Evolutionary conservation across 495 filamentous ascomycete genomes (phyloP), one percentile per base, ranked within the genome.

Genomic region (Glutinoglossum americanum): DNA sequence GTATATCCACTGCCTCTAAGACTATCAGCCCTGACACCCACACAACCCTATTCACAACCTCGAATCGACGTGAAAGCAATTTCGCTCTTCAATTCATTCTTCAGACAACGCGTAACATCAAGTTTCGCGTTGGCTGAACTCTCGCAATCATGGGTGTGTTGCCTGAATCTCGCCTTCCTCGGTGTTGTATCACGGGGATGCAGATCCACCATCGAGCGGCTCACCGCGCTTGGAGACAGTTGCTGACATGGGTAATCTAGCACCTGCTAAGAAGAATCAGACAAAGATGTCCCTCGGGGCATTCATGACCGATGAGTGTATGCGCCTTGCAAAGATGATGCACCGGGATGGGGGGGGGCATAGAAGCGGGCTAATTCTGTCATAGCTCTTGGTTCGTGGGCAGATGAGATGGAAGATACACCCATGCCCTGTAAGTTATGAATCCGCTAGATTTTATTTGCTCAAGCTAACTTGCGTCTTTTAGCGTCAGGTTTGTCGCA

Each of bases 371-470:
- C 64, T 69, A 73, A 76, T 67, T 76, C 64, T 48, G 57, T 17
- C 62, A 59, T 66, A 94, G 89, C 82, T 63, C 79, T 87, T 62
- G 87, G 87, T 66, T 95, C 92, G 60, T 98, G 92, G 92, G 92
- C 92, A 62, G 92, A 97, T 74, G 92, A 98, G 66, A 93, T 97
- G 76, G 92, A 97, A 67, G 85, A 92, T 62, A 76, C 77, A 72
- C 80, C 82, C 57, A 71, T 84, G 60, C 73, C 76, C 69, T 72
- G 86, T 89, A 81, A 73, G 68, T 35, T 26, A 10, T 28, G 5
- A 15, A 53, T 30, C 15, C n/a, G 9, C 13, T 11, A 53, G 8
- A 27, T 13, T 53, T 15, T 27, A 3, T 3, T 30, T 30, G 15
- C 19, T 41, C n/a, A 30, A 32, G 26, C 54, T 56, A 32, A 56